A percentile compares a stretch with the other conserved stretches of the same genome.
phyloP scores from a whole-genome alignment of 1,139 yeast species.

The Magnusiomyces magnusii region DNA sequence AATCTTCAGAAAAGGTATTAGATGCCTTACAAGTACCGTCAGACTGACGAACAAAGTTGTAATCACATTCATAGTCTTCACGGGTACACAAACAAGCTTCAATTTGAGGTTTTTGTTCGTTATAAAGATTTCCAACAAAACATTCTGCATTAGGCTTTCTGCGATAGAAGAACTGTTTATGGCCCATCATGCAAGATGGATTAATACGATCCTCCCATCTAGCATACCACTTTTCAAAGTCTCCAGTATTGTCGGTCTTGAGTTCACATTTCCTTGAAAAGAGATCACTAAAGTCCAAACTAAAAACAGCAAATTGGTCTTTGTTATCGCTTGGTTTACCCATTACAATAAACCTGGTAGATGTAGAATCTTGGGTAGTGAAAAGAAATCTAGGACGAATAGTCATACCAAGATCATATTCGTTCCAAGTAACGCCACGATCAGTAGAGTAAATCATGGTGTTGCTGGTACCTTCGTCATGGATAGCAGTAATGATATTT shows the following conservation, averaged over 20 bases:
- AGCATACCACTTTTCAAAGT: slow-evolving; percentile 65
- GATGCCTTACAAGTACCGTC: slow-evolving; percentile 53
- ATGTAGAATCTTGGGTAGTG: slow-evolving; percentile 70
- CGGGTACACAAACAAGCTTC: slow-evolving; percentile 61
- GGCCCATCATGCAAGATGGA: slow-evolving; percentile 69
- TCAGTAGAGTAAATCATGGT: slow-evolving; percentile 52
- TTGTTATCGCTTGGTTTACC: slow-evolving; percentile 37
- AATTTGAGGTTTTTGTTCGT: slow-evolving; percentile 49
- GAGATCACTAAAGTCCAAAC: slow-evolving; percentile 58
- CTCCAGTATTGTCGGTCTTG: slow-evolving; percentile 45
- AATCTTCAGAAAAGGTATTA: slow-evolving; percentile 20
- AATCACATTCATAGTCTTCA: slow-evolving; percentile 66
- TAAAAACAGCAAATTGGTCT: slow-evolving; percentile 30
- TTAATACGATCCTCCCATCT: slow-evolving; percentile 42
- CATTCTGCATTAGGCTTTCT: slow-evolving; percentile 66
- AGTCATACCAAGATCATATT: slow-evolving; percentile 42
- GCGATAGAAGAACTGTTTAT: slow-evolving; percentile 55
- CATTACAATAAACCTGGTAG: slow-evolving; percentile 49
- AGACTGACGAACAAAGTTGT: slow-evolving; percentile 43
- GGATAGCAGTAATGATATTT: slow-evolving; percentile 59
- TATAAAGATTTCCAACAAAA: slow-evolving; percentile 52
- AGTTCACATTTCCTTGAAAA: slow-evolving; percentile 33
- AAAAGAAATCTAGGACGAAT: slow-evolving; percentile 43
- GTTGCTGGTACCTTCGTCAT: slow-evolving; percentile 30
- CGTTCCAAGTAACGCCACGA: slow-evolving; percentile 64